phyloP scores from a whole-genome alignment of 208 protist genomes.

The Ichthyophonus hoferi region DNA sequence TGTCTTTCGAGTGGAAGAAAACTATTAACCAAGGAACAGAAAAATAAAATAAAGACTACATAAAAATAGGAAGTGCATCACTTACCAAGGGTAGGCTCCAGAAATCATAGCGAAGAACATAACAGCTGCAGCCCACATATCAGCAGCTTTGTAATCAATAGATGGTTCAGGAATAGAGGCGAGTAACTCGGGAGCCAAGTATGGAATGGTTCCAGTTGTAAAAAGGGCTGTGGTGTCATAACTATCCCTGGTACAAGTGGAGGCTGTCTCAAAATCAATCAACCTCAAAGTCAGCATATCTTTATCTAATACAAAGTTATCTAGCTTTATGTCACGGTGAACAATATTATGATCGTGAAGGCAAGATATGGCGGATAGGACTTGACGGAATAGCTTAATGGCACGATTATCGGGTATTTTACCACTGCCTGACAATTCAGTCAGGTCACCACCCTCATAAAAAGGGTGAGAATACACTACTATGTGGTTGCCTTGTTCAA shows the following conservation, averaged over 20 bases:
- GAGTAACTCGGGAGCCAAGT: constrained; percentile 4
- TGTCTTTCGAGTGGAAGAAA: too few relatives aligned
- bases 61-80: too few relatives aligned
- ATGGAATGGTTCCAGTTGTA: background rate
- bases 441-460: background rate
- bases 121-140: background rate
- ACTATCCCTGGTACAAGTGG: background rate
- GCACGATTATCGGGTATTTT: background rate
- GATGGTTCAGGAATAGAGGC: background rate
- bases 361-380: background rate
- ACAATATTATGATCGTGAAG: constrained; percentile 6
- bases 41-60: too few relatives aligned
- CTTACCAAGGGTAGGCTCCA: background rate
- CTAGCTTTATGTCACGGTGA: background rate
- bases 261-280: constrained; percentile 5
- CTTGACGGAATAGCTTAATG: background rate
- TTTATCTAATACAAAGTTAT: constrained; percentile 5
- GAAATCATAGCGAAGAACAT: background rate
- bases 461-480: background rate
- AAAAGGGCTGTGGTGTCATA: background rate
- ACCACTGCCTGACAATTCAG: background rate
- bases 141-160: background rate
- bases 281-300: background rate
- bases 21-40: too few relatives aligned
- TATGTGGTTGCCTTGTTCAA: background rate